A percentile compares a stretch with the other conserved stretches of the same genome.
phyloP scores from a whole-genome alignment of 2,329 filamentous ascomycete species.

The Thelonectria discophora region DNA sequence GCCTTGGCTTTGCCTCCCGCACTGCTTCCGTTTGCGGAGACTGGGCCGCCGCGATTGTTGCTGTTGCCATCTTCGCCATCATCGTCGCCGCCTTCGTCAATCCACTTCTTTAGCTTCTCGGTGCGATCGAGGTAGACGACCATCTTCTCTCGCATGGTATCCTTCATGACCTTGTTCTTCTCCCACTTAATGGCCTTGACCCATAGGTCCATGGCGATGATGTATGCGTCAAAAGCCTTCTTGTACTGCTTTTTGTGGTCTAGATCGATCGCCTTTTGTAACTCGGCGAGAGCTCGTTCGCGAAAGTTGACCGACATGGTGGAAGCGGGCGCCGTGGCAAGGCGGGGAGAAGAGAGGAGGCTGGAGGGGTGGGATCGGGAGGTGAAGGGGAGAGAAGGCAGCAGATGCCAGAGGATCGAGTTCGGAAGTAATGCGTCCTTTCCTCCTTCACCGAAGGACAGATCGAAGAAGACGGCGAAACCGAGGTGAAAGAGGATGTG shows the following conservation, averaged over 20 bases:
- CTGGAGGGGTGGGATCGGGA: conserved; percentile 13
- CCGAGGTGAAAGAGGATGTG: neutral
- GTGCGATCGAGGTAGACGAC: conserved; percentile 98
- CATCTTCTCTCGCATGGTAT: conserved; percentile 95
- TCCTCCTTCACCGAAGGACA: neutral
- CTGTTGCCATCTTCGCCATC: conserved; percentile 67
- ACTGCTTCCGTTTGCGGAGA: conserved; percentile 76
- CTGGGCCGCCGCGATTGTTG: conserved; percentile 40
- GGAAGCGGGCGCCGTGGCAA: conserved; percentile 35
- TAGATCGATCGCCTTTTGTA: conserved; percentile 96
- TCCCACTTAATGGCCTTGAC: conserved; percentile 99
- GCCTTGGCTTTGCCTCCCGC: conserved; percentile 68
- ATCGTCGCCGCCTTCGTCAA: conserved; percentile 79
- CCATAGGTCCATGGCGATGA: conserved; percentile 94
- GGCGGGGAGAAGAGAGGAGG: conserved; percentile 26
- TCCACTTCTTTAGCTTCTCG: conserved; percentile 94
- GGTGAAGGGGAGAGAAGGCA: conserved; percentile 9
- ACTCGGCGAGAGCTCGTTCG: conserved; percentile 93
- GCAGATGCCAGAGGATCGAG: conserved; percentile 12
- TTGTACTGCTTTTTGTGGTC: conserved; percentile 97
- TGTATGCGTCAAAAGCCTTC: conserved; percentile 96
- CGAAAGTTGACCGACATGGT: conserved; percentile 97
- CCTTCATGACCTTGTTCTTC: conserved; percentile 96
- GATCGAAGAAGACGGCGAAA: conserved; percentile 1
- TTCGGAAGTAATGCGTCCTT: neutral